Base-by-base conservation (phyloP, 805 yeast species). In the Clavispora fructus region DNA sequence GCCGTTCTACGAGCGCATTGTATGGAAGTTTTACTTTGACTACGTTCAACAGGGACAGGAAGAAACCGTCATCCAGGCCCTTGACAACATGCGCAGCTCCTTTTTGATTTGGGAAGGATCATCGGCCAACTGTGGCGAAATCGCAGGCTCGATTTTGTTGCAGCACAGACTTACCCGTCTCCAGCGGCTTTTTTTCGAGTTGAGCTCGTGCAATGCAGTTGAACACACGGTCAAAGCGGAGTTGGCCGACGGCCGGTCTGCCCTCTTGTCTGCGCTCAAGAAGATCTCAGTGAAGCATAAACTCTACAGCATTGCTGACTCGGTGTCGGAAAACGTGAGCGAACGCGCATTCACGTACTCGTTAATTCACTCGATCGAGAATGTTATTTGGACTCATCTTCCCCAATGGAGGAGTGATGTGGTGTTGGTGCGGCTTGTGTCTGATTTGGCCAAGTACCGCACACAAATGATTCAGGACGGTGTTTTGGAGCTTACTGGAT, bases 21-120 rank as follows among this genome's bases (percentile, higher is more conserved):
- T 69, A 11, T 71, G 76, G 76, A 67, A 66, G 47, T 71, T 67
- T 50, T 59, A 65, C 47, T 67, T 68, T 45, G 71, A 69, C 37
- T 69, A 66, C 47, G 48, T 60, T 39, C 51, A 47, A 29, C 50
- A 52, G 19, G 51, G 43, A 32, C 53, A 59, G 19, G 67, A 62
- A 50, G 13, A 46, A 10, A 47, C 60, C 47, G 62, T 54, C 35
- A 60, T 71, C 6, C 42, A 46, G 13, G 32, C 41, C 17, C 48
- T 70, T 13, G 44, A 56, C 43, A 50, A 52, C 11, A 31, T 62
- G 32, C 54, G 56, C 40, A 56, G 66, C n/a, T 52, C 64, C 10
- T 58, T 65, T 29, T 52, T 69, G 42, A 70, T 71, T 17, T 71
- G 73, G 74, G 75, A 70, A 47, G 57, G 68, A 2, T 60, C 73